Evolutionary conservation across 2,329 filamentous ascomycete genomes (phyloP), one percentile per base, ranked within the genome.

Genomic region (Chaetomiaceae sp.): DNA sequence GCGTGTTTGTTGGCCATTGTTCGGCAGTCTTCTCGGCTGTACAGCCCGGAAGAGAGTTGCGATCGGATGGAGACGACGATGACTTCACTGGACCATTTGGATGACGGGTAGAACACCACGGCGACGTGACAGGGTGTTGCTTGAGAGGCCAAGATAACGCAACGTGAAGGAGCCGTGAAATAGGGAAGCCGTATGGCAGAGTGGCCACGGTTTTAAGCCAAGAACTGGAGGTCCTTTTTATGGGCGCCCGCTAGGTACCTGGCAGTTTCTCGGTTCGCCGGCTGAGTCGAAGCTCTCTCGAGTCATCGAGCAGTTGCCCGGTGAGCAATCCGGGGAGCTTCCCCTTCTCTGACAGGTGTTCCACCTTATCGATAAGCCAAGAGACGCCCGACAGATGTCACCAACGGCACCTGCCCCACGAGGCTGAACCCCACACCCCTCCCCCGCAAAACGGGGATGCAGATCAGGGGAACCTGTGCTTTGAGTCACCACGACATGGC

Each of bases 1-100:
- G 70, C 66, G 60, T 71, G 62, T 70, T 76, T 81, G 50, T 64
- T 70, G 38, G 79, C 70, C 81, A 83, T 85, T 55, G 48, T 70
- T 12, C 25, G 16, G n/a, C n/a, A 27, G 3, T 12, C 7, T 27
- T 5, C 4, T 13, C 12, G 10, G 9, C 19, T 20, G 35, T 3
- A n/a, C 16, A 5, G 23, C 19, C 3, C 14, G 13, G 21, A 37
- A 12, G 12, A 27, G n/a, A 21, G 37, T 35, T 7, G 23, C 31
- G 34, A 13, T 13, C 5, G 23, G 31, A 27, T 6, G 40, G 14
- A 43, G 25, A 14, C 12, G 25, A 35, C 33, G 23, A 50, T 41
- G 48, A 48, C 34, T 41, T 50, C 48, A 50, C 51, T 12, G 30
- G 43, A 48, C 5, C 44, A 48, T 53, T 25, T 33, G 30, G 30